phyloP scores from a whole-genome alignment of 805 yeast species.

The Kodamaea fukazawae region DNA sequence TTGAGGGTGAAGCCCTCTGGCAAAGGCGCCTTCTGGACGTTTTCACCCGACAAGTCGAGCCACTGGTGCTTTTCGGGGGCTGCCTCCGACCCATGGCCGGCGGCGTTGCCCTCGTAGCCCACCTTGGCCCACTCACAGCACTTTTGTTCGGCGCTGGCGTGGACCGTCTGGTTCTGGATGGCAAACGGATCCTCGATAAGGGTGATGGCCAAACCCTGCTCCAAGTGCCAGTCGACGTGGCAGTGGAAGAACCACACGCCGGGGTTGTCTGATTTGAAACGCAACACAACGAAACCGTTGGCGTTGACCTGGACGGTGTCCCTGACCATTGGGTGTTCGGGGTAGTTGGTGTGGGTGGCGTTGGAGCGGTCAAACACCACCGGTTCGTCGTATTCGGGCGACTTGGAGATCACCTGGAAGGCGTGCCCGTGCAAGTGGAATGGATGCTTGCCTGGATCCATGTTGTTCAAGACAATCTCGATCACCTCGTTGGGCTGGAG shows the following conservation, averaged over 20 bases:
- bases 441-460: conserved; percentile 77
- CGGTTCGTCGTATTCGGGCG: conserved; percentile 51
- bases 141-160: conserved; percentile 47
- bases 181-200: conserved; percentile 68
- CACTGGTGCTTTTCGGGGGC: conserved; percentile 25
- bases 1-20: conserved; percentile 69
- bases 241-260: conserved; percentile 96
- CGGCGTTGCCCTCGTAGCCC: conserved; percentile 64
- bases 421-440: conserved; percentile 77
- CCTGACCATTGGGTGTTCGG: conserved; percentile 60
- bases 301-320: conserved; percentile 71
- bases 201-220: conserved; percentile 73
- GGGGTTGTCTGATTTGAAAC: conserved; percentile 83
- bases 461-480: conserved; percentile 75
- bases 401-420: conserved; percentile 60
- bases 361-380: conserved; percentile 44
- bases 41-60: conserved; percentile 59
- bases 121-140: conserved; percentile 49
- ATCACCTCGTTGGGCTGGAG: conserved; percentile 60
- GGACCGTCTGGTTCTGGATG: conserved; percentile 30
- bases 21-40: conserved; percentile 56
- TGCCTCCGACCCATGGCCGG: conserved; percentile 38
- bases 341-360: conserved; percentile 41
- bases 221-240: conserved; percentile 83
- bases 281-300: conserved; percentile 62